Conservation (phyloP, 2,329 filamentous ascomycete species). For the Ophiocordyceps camponoti-saundersi region DNA sequence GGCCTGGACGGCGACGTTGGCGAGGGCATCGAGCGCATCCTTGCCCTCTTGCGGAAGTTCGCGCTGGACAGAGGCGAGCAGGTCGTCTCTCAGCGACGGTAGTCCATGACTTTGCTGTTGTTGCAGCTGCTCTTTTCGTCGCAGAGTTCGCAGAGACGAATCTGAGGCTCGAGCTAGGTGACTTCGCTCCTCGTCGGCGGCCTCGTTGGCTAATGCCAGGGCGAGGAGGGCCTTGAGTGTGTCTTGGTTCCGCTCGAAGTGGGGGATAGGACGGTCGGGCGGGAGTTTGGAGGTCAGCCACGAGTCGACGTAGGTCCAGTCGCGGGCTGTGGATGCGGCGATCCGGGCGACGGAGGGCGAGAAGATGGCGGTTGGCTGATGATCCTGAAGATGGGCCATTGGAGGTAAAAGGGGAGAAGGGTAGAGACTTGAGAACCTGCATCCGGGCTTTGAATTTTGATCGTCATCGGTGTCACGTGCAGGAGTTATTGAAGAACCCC, state of each 20-base stretch:
- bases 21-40: slow-evolving; percentile 39
- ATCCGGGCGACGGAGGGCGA: slow-evolving; percentile 54
- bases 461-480: no score
- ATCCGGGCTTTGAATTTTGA: no score
- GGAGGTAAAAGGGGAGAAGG: no score
- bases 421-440: no score
- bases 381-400: slow-evolving; percentile 1
- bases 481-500: no score
- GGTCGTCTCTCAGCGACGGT: slow-evolving; percentile 11
- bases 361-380: slow-evolving; percentile 37
- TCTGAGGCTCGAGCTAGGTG: slow-evolving; percentile 42
- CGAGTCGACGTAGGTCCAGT: slow-evolving; percentile 75
- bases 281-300: slow-evolving; percentile 64
- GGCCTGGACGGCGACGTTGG: slow-evolving; percentile 30
- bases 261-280: slow-evolving; percentile 42
- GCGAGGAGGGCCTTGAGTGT: slow-evolving; percentile 62
- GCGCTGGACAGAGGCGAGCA: slow-evolving; percentile 37
- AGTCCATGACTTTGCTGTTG: no score
- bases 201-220: slow-evolving; percentile 60
- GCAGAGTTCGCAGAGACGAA: slow-evolving; percentile 32
- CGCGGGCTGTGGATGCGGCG: slow-evolving; percentile 67
- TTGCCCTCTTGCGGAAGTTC: slow-evolving; percentile 37
- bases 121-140: slow-evolving; percentile 14
- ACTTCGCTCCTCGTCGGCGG: slow-evolving; percentile 52
- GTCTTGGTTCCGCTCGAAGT: slow-evolving; percentile 75